Evolutionary conservation across 2,329 filamentous ascomycete species (phyloP).

Genomic region (Cytospora piceicola): DNA sequence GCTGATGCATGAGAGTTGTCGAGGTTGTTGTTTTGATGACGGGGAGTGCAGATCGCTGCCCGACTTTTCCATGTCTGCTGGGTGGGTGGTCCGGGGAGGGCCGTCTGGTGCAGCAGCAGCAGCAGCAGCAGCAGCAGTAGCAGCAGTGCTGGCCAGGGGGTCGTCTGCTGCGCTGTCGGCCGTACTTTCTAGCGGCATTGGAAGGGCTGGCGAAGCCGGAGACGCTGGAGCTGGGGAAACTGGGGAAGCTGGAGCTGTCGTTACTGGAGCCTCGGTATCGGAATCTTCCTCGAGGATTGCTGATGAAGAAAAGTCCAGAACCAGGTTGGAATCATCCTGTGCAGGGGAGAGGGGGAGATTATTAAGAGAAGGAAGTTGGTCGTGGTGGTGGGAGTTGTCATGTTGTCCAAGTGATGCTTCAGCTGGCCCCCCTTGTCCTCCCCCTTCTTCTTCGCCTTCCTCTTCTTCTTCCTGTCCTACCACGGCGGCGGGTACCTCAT

Average conservation of each 20-base stretch:
- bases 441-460: conserved; percentile 3
- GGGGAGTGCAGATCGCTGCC: conserved; percentile 43
- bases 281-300: not conserved
- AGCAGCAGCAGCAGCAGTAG: conserved; percentile 1
- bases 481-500: conserved; percentile 18
- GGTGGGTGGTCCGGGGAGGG: conserved; percentile 26
- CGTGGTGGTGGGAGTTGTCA: not conserved
- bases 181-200: not conserved
- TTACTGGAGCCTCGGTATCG: not conserved
- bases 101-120: conserved; percentile 18
- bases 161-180: not conserved
- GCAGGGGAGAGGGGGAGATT: not conserved
- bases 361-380: not conserved
- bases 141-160: conserved; percentile 10
- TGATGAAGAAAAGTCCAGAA: not conserved
- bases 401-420: conserved; percentile 1
- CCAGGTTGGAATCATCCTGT: not conserved
- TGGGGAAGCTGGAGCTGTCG: conserved; percentile 2
- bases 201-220: conserved; percentile 5
- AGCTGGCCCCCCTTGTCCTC: not conserved
- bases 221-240: not conserved
- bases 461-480: conserved; percentile 7
- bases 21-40: conserved; percentile 26
- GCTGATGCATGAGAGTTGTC: conserved; percentile 41
- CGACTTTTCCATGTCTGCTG: conserved; percentile 24